A percentile compares a stretch with the other conserved stretches of the same genome.
Conservation (phyloP, 2,329 filamentous ascomycete species). For the Xylaria sp. region DNA sequence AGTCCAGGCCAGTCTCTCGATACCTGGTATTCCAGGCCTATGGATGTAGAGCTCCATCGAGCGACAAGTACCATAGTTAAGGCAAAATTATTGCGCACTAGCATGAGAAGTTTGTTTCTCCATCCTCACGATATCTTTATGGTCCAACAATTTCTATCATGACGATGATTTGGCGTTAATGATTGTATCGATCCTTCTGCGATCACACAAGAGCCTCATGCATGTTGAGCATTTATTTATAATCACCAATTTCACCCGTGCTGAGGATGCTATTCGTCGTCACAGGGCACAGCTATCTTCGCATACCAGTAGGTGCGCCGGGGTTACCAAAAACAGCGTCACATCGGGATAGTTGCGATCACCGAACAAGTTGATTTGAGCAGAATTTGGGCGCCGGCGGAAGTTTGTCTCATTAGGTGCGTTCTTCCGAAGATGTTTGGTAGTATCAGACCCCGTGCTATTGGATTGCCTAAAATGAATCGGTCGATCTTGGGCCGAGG, state of each 20-base stretch:
- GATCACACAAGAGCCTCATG: not conserved
- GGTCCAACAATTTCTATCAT: no score
- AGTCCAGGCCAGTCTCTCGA: conserved; percentile 12
- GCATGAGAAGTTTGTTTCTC: not conserved
- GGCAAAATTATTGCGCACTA: no score
- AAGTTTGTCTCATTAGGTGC: not conserved
- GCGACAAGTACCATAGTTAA: no score
- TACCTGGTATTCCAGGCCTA: conserved; percentile 32
- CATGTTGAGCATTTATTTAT: not conserved
- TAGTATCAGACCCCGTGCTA: not conserved
- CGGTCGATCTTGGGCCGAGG: conserved; percentile 24
- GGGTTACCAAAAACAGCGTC: not conserved
- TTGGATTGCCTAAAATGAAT: conserved; percentile 32
- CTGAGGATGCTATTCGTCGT: not conserved
- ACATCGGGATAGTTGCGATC: conserved; percentile 14
- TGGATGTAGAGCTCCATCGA: conserved; percentile 29
- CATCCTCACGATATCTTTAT: not conserved
- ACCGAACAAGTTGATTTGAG: conserved; percentile 34
- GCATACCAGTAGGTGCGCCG: not conserved
- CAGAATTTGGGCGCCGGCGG: conserved; percentile 29
- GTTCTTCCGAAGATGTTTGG: not conserved
- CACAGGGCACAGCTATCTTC: not conserved
- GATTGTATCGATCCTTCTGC: not conserved
- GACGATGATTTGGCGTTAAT: not conserved
- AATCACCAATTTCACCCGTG: not conserved